Evolutionary conservation across 352 stramenopile genomes (phyloP).

Genomic region (Phytophthora ohioensis): DNA sequence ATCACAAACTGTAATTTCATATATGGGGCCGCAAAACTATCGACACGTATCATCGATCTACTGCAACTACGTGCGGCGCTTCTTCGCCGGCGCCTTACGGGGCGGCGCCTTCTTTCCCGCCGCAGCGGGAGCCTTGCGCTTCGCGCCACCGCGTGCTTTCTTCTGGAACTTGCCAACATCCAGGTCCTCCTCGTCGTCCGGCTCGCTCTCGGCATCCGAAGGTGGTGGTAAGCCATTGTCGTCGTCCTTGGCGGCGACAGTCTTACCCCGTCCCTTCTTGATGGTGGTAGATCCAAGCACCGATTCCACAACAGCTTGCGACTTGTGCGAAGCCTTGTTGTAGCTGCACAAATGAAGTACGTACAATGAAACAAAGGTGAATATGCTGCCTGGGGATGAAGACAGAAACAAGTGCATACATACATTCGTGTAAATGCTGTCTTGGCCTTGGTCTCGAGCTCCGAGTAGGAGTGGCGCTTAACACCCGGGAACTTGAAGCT

Average conservation of each 20-base stretch:
- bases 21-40: slow-evolving; percentile 30
- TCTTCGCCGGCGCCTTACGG: slow-evolving; percentile 67
- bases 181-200: slow-evolving; percentile 65
- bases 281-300: slow-evolving; percentile 72
- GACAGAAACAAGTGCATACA: slow-evolving; percentile 15
- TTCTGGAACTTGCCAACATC: slow-evolving; percentile 89
- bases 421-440: slow-evolving; percentile 93
- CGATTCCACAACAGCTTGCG: slow-evolving; percentile 93
- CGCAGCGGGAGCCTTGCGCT: slow-evolving; percentile 61
- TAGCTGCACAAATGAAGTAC: slow-evolving; percentile 58
- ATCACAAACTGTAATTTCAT: slow-evolving; percentile 25
- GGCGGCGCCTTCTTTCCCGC: slow-evolving; percentile 54
- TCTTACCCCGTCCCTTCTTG: slow-evolving; percentile 78
- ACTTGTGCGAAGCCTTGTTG: slow-evolving; percentile 94
- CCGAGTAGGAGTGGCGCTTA: slow-evolving; percentile 76
- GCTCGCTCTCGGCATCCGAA: slow-evolving; percentile 80
- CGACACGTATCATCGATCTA: slow-evolving; percentile 28
- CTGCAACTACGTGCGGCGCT: slow-evolving; percentile 47
- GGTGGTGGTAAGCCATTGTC: slow-evolving; percentile 59
- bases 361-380: slow-evolving; percentile 5
- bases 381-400: background rate
- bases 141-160: slow-evolving; percentile 60
- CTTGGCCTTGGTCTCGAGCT: slow-evolving; percentile 92
- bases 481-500: slow-evolving; percentile 86
- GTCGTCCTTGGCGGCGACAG: slow-evolving; percentile 43